Percentiles rank a stretch among this genome's conserved stretches.
Conservation (phyloP, 2,329 filamentous ascomycete genomes). For the Talaromyces sp. region DNA sequence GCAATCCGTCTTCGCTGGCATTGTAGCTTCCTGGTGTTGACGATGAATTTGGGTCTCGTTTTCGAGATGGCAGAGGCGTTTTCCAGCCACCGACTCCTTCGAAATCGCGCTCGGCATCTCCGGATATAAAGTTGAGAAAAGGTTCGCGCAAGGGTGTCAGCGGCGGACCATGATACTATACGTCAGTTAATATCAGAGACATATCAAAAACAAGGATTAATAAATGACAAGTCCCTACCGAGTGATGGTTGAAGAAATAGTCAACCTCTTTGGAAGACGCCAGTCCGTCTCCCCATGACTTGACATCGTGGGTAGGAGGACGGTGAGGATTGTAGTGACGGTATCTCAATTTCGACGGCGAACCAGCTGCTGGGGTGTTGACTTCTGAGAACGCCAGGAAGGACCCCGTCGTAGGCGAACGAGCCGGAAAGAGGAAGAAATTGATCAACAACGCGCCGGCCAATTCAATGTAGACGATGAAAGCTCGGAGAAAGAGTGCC, state of each 20-base stretch:
- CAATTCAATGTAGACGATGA: slow-evolving; percentile 59
- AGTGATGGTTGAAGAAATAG: neutral
- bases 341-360: neutral
- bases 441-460: slow-evolving; percentile 48
- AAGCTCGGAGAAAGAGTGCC: slow-evolving; percentile 55
- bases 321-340: neutral
- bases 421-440: slow-evolving; percentile 9
- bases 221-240: neutral
- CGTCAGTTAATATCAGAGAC: neutral
- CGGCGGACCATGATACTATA: neutral
- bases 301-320: neutral
- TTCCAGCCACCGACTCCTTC: slow-evolving; percentile 40
- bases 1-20: slow-evolving; percentile 13
- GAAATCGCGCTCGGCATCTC: slow-evolving; percentile 35
- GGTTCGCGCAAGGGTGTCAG: slow-evolving; percentile 11
- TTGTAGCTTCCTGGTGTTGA: slow-evolving; percentile 14
- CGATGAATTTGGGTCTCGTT: slow-evolving; percentile 18
- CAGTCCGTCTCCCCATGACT: neutral
- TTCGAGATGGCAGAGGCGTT: slow-evolving; percentile 15
- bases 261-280: slow-evolving; percentile 3
- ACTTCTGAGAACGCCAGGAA: slow-evolving; percentile 8
- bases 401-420: slow-evolving; percentile 3
- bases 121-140: slow-evolving; percentile 24
- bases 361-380: neutral
- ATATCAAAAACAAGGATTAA: neutral